phyloP scores from a whole-genome alignment of 23 red algal genomes.

The Pyropia haitanensis region DNA sequence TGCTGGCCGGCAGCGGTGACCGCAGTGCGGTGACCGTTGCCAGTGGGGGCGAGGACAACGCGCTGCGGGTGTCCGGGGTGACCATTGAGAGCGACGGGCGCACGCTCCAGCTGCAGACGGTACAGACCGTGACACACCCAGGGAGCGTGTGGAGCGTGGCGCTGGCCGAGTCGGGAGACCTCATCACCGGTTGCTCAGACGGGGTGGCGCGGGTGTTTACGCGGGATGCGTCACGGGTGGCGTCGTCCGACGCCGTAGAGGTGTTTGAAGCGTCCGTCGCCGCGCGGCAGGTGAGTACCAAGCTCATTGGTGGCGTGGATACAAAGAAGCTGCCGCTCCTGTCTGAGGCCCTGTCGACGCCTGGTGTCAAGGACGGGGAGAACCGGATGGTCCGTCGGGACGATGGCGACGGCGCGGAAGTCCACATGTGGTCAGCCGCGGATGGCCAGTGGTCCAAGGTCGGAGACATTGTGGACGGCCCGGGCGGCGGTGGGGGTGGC shows the following conservation, averaged over 20 bases:
- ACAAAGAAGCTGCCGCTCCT: constrained; percentile 33
- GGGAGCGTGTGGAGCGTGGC: constrained; percentile 59
- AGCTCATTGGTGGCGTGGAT: constrained; percentile 79
- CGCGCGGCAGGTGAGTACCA: constrained; percentile 38
- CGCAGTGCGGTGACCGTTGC: constrained; percentile 17
- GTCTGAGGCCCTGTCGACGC: constrained; percentile 31
- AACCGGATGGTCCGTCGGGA: constrained; percentile 59
- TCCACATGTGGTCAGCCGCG: constrained; percentile 85
- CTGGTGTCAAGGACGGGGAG: constrained; percentile 76
- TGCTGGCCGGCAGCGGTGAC: constrained; percentile 6
- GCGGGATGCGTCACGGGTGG: constrained; percentile 5
- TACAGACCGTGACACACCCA: constrained; percentile 49
- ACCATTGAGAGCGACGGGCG: constrained; percentile 6
- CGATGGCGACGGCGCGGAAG: constrained; percentile 39
- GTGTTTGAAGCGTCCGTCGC: constrained; percentile 56
- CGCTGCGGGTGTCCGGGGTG: constrained; percentile 16
- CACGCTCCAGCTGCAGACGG: background rate
- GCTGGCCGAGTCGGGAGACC: constrained; percentile 29
- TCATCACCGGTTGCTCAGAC: constrained; percentile 69
- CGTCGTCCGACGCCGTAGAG: constrained; percentile 36
- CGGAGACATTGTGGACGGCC: constrained; percentile 83
- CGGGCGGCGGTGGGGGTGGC: constrained; percentile 9
- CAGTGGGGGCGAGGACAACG: constrained; percentile 66
- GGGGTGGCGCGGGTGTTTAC: constrained; percentile 62
- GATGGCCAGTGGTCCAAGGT: constrained; percentile 73